Base-by-base conservation (phyloP, 1,139 yeast species). In the Saccharomyces pastorianus region DNA sequence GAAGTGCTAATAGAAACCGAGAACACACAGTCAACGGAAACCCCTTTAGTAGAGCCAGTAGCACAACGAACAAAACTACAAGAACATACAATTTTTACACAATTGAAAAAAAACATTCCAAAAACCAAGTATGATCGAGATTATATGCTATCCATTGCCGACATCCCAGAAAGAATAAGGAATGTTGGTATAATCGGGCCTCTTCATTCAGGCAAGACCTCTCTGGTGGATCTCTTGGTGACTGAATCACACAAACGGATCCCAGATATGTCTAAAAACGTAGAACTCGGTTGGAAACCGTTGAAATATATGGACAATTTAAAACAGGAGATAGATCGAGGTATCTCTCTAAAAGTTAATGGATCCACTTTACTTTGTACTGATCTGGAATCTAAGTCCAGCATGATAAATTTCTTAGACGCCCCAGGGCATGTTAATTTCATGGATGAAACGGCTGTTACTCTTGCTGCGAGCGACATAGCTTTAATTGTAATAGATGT, bases 391-490 rank as follows among this genome's bases (percentile, higher is more conserved):
- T 83, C 78, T 1, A 81, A 77, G 59, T 84, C 96, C 0, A 72
- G 73, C 44, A 78, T 81, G 1, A 64, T 85, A 29, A 88, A 86
- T 62, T 61, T 90, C 2, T 59, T 89, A 1, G 99, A 95, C 64
- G 77, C 96, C 0, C 99, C 99, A 0, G 99, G 99, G 0, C 98
- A 93, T 70, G 79, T 81, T 1, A 85, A 89, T 63, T 93, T 93
- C 65, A 71, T 77, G 32, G 96, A 88, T 64, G 98, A 93, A 62
- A 73, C 82, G 2, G 76, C 81, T 0, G 77, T 82, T 0, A 79
- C 86, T 0, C 68, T 84, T 23, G 69, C 81, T 31, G 74, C 83
- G 1, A 79, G 79, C 0, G 98, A 93, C 59, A 83, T 85, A 2
- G 81, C 80, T 0, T 73, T 85, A 0, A 69, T 91, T 1, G 86